Percentiles rank a stretch among this genome's conserved stretches.
Evolutionary conservation across 1,139 yeast genomes (phyloP).

Genomic region (Arxiozyma telluris): DNA sequence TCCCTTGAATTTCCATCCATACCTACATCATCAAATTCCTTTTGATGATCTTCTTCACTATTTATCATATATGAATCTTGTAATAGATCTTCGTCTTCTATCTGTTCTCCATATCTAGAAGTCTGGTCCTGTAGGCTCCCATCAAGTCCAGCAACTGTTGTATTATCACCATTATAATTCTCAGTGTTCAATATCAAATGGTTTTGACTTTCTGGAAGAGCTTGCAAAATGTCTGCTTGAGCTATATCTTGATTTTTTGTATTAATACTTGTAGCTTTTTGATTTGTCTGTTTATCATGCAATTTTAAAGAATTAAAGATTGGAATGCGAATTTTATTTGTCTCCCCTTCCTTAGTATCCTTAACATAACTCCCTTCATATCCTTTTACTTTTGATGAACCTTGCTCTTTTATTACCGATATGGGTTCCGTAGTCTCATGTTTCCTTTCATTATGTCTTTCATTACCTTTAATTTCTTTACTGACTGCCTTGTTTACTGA

Average conservation of each 20-base stretch:
- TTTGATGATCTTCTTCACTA: slow-evolving; percentile 3
- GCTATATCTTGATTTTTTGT: background rate
- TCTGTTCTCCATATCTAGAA: background rate
- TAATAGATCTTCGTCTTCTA: background rate
- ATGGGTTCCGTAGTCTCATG: background rate
- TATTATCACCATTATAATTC: background rate
- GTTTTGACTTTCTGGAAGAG: background rate
- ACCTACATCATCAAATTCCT: background rate
- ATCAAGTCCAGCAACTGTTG: no score
- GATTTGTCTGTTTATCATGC: background rate
- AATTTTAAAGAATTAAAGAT: slow-evolving; percentile 18
- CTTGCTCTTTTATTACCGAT: background rate
- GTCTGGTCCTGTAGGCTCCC: background rate
- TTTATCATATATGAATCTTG: background rate
- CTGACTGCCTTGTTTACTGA: no score
- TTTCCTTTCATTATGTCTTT: background rate
- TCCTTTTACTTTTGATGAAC: no score
- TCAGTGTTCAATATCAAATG: background rate
- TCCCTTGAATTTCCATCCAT: slow-evolving; percentile 2
- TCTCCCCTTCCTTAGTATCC: background rate
- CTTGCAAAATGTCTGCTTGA: background rate
- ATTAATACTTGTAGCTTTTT: background rate
- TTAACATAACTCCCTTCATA: background rate
- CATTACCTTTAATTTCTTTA: background rate
- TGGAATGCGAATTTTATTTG: slow-evolving; percentile 16